Conservation (phyloP, 352 stramenopile species). For the Globisporangium polare region DNA sequence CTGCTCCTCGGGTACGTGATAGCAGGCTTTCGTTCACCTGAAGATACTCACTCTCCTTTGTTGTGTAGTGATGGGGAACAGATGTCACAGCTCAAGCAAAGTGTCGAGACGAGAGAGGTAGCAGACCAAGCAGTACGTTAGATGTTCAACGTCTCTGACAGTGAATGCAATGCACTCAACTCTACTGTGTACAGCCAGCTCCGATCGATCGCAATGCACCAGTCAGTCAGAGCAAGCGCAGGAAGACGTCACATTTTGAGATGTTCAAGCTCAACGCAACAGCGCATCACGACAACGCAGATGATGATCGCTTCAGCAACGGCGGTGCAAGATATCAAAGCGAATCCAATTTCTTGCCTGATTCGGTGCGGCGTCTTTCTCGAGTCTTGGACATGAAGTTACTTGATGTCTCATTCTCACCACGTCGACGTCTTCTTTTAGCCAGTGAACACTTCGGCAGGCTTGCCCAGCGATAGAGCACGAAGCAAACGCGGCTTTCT, state of each 20-base stretch:
- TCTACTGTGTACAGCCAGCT: no score
- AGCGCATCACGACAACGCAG: not conserved
- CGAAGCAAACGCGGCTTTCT: not conserved
- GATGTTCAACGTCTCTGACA: no score
- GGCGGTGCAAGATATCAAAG: not conserved
- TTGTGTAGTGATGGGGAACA: constrained; percentile 30
- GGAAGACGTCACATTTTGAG: no score
- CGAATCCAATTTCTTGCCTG: not conserved
- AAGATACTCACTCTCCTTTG: not conserved
- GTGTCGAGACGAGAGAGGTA: no score
- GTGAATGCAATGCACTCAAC: no score
- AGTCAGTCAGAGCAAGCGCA: no score
- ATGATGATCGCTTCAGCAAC: not conserved
- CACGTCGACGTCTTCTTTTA: not conserved
- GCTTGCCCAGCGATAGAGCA: not conserved
- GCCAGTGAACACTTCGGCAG: not conserved
- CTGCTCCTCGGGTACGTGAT: constrained; percentile 10
- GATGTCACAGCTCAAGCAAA: constrained; percentile 17
- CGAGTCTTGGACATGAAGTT: not conserved
- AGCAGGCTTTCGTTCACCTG: not conserved
- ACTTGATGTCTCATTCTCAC: no score
- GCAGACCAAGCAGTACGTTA: no score
- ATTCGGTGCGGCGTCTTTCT: not conserved
- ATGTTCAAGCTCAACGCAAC: not conserved
- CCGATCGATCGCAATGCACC: no score